Evolutionary conservation across 108 stramenopile genomes (phyloP).

Genomic region (Skeletonema potamos): DNA sequence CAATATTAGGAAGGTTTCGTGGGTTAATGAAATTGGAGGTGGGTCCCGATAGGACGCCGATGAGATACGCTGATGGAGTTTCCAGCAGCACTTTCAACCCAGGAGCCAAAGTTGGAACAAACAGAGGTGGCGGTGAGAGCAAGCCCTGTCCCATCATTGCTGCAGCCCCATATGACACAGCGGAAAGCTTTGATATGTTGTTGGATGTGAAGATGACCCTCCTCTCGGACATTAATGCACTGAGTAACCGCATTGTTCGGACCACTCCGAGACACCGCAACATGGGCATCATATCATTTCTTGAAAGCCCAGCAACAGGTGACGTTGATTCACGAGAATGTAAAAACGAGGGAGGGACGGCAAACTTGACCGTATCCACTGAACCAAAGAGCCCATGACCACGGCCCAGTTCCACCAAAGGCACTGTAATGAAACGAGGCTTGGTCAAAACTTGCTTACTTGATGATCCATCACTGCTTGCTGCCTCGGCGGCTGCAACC

Average conservation of each 20-base stretch:
- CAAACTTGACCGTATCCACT: conserved; percentile 21
- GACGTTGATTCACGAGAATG: conserved; percentile 10
- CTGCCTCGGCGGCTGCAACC: conserved; percentile 7
- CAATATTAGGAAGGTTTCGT: conserved; percentile 5
- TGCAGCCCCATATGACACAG: conserved; percentile 42
- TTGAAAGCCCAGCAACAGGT: conserved; percentile 1
- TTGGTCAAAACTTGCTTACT: conserved; percentile 5
- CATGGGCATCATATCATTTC: conserved; percentile 50
- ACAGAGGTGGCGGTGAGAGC: conserved; percentile 34
- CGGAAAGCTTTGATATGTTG: conserved; percentile 29
- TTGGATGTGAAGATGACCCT: conserved; percentile 45
- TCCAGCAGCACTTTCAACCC: conserved; percentile 35
- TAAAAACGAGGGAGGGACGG: conserved; percentile 28
- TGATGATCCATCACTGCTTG: not conserved
- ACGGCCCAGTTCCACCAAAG: conserved; percentile 20
- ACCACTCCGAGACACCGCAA: conserved; percentile 44
- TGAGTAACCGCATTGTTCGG: conserved; percentile 36
- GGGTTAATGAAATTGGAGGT: conserved; percentile 17
- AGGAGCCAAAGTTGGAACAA: conserved; percentile 52
- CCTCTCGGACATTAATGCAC: conserved; percentile 40
- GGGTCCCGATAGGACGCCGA: conserved; percentile 37
- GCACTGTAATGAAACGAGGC: conserved; percentile 18
- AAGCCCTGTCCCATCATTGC: conserved; percentile 53
- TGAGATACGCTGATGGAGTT: conserved; percentile 39
- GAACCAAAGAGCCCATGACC: conserved; percentile 22